Percentiles rank a stretch among this genome's conserved stretches.
Conservation (phyloP, 192 early-diverging fungal species). For the Coemansia pectinata region DNA sequence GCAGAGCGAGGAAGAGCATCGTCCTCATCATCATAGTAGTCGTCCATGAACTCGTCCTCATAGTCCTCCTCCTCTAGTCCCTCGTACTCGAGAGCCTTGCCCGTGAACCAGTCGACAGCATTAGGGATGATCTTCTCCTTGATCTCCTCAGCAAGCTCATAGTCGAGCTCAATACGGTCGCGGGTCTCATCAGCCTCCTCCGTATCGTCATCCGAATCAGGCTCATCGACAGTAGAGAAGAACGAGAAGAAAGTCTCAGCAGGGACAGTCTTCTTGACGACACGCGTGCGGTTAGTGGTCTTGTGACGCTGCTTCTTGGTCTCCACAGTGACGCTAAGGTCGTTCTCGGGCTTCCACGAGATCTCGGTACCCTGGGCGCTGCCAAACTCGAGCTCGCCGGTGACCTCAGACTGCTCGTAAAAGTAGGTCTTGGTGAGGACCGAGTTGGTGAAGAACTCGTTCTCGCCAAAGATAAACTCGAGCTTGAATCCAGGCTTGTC, state of each 20-base stretch:
- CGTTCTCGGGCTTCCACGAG: slow-evolving; percentile 96
- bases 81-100: slow-evolving; percentile 86
- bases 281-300: slow-evolving; percentile 96
- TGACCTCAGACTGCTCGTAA: slow-evolving; percentile 78
- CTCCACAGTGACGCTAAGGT: slow-evolving; percentile 91
- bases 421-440: slow-evolving; percentile 92
- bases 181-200: slow-evolving; percentile 80
- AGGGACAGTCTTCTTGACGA: slow-evolving; percentile 96
- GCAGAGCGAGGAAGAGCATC: slow-evolving; percentile 48
- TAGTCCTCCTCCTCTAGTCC: slow-evolving; percentile 43
- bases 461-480: slow-evolving; percentile 87
- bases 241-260: slow-evolving; percentile 98
- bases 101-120: slow-evolving; percentile 99
- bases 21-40: slow-evolving; percentile 51
- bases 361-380: slow-evolving; percentile 89
- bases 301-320: slow-evolving; percentile 99
- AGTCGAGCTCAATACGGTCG: slow-evolving; percentile 88
- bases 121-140: slow-evolving; percentile 97
- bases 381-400: slow-evolving; percentile 88
- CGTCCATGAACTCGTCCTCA: slow-evolving; percentile 44
- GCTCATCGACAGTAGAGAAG: slow-evolving; percentile 81
- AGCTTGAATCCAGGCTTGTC: slow-evolving; percentile 93
- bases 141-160: slow-evolving; percentile 96
- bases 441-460: slow-evolving; percentile 87
- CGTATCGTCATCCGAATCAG: slow-evolving; percentile 69